phyloP scores from a whole-genome alignment of 495 filamentous ascomycete genomes.

The Neurospora sp. region DNA sequence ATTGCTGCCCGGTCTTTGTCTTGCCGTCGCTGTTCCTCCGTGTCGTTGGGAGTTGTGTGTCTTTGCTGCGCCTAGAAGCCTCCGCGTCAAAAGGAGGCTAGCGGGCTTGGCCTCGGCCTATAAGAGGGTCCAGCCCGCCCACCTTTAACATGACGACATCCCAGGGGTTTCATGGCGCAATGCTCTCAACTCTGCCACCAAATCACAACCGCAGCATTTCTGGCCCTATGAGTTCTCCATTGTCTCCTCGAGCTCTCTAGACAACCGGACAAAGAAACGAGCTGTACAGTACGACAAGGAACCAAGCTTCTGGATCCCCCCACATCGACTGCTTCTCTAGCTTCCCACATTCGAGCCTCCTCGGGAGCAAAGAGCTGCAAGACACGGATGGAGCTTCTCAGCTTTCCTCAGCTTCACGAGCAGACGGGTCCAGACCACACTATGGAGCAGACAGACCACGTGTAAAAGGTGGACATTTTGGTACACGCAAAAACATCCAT shows the following conservation, averaged over 20 bases:
- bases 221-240: neutral
- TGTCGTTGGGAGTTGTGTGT: neutral
- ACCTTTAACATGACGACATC: constrained; percentile 5
- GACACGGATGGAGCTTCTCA: neutral
- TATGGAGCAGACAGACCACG: neutral
- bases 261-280: neutral
- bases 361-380: neutral
- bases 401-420: neutral
- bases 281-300: neutral
- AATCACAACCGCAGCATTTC: neutral
- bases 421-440: neutral
- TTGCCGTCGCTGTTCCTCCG: too few species aligned
- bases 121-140: constrained; percentile 1
- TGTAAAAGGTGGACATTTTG: neutral
- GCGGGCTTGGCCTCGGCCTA: neutral
- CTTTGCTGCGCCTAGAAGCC: neutral
- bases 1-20: neutral
- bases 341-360: neutral
- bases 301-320: neutral
- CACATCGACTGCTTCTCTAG: neutral
- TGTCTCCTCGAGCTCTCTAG: neutral
- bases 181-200: neutral
- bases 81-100: neutral
- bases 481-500: neutral
- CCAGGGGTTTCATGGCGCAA: constrained; percentile 3